Evolutionary conservation across 495 filamentous ascomycete genomes (phyloP).

Genomic region (Cercophora sp.): DNA sequence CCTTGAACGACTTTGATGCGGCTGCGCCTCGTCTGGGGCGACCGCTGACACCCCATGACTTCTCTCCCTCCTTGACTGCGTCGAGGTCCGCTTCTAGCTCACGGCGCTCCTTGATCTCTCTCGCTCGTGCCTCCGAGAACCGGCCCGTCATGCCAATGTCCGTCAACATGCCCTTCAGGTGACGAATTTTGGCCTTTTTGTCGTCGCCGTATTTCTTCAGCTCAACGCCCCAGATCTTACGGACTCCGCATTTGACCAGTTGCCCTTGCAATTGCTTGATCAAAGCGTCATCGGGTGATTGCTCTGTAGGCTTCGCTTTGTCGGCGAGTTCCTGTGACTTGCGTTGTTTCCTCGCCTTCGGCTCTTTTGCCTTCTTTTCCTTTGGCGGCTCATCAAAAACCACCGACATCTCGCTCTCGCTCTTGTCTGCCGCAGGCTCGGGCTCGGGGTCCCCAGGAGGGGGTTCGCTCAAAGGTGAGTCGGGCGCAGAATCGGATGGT

Average conservation of each 20-base stretch:
- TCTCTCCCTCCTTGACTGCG: slow-evolving; percentile 71
- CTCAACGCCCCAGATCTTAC: slow-evolving; percentile 86
- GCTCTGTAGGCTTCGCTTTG: slow-evolving; percentile 38
- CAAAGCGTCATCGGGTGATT: slow-evolving; percentile 66
- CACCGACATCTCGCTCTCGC: slow-evolving; percentile 76
- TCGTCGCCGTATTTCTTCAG: slow-evolving; percentile 67
- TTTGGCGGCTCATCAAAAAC: slow-evolving; percentile 67
- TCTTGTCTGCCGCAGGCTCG: slow-evolving; percentile 33
- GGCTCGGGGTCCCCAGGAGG: neutral
- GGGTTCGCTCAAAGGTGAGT: slow-evolving; percentile 17
- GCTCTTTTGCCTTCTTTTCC: slow-evolving; percentile 36
- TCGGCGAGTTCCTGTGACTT: slow-evolving; percentile 26
- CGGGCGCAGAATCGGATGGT: slow-evolving; percentile 17
- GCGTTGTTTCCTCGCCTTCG: slow-evolving; percentile 6
- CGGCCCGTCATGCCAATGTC: slow-evolving; percentile 84
- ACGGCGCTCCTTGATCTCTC: slow-evolving; percentile 75
- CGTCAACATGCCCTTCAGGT: slow-evolving; percentile 71
- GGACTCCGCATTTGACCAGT: slow-evolving; percentile 86
- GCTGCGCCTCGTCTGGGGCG: slow-evolving; percentile 28
- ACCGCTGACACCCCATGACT: slow-evolving; percentile 64
- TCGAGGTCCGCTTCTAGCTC: slow-evolving; percentile 81
- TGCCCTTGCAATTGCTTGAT: slow-evolving; percentile 89
- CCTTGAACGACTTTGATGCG: slow-evolving; percentile 20
- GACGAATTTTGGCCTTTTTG: slow-evolving; percentile 71
- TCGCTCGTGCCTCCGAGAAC: slow-evolving; percentile 78